A percentile compares a stretch with the other conserved stretches of the same genome.
phyloP scores from a whole-genome alignment of 2,329 filamentous ascomycete species.

The Pseudopyrenochaeta lycopersici region DNA sequence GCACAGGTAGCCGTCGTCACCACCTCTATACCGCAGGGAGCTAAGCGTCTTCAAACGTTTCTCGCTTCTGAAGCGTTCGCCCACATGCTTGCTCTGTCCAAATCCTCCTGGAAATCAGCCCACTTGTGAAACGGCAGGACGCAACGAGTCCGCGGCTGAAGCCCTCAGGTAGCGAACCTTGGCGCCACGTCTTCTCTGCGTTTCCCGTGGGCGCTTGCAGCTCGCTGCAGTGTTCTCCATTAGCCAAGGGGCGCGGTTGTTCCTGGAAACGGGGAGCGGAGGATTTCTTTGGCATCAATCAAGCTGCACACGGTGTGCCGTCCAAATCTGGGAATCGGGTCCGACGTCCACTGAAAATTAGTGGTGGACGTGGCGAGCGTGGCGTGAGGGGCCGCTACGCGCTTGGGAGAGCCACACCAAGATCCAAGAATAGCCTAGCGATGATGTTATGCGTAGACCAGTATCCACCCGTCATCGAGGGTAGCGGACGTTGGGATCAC shows the following conservation, averaged over 20 bases:
- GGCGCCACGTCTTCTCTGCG: constrained; percentile 14
- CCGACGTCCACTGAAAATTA: neutral
- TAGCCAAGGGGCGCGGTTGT: neutral
- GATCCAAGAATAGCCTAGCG: neutral
- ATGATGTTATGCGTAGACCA: no score
- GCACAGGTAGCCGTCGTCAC: constrained; percentile 1
- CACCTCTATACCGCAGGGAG: neutral
- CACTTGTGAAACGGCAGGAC: constrained; percentile 18
- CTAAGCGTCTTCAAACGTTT: constrained; percentile 10
- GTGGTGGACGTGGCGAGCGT: neutral
- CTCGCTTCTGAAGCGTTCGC: constrained; percentile 13
- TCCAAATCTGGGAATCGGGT: neutral
- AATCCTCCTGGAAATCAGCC: constrained; percentile 19
- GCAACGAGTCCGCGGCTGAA: neutral
- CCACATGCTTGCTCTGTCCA: constrained; percentile 1
- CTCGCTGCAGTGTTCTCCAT: neutral
- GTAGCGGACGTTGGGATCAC: neutral
- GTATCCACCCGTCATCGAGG: neutral
- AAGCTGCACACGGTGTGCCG: neutral
- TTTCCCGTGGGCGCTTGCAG: constrained; percentile 12
- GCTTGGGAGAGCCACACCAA: neutral
- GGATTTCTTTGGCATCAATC: neutral
- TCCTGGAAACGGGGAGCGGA: neutral
- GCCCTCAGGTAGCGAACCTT: constrained; percentile 8
- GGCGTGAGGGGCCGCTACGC: neutral